Percentiles rank a stretch among this genome's conserved stretches.
These are phyloP conservation scores for Phytophthora kernoviae DNA, from an alignment of 352 stramenopile species.

Conservation along the genomic window DNA sequence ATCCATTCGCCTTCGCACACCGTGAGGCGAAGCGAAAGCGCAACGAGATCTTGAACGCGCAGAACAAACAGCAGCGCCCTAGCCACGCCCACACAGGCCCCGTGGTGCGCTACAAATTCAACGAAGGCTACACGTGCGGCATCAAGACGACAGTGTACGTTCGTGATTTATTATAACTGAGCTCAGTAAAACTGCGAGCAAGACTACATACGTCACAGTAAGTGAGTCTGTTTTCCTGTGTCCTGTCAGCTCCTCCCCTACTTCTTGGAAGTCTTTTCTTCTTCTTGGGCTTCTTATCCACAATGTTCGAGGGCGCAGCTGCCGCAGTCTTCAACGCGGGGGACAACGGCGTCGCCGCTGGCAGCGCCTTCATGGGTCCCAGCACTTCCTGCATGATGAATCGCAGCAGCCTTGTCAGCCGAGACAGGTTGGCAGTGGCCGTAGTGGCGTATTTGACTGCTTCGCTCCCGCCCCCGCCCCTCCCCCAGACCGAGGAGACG, in stretches of 20 bases:
- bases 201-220: conserved; percentile 2
- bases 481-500: conserved; percentile 9
- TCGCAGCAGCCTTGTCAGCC: conserved; percentile 56
- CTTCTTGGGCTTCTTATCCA: conserved; percentile 30
- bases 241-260: conserved; percentile 5
- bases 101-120: conserved; percentile 87
- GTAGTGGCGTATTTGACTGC: conserved; percentile 35
- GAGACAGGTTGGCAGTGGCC: conserved; percentile 39
- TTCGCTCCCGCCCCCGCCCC: conserved; percentile 14
- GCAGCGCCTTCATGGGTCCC: conserved; percentile 49
- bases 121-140: conserved; percentile 90
- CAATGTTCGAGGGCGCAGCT: background rate
- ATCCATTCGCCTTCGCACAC: conserved; percentile 82
- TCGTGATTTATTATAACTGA: conserved; percentile 77
- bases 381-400: conserved; percentile 77
- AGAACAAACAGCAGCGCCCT: conserved; percentile 39
- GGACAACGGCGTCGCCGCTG: conserved; percentile 4
- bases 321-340: conserved; percentile 3
- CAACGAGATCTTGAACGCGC: conserved; percentile 47
- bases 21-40: conserved; percentile 84
- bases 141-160: conserved; percentile 90
- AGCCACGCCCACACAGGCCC: conserved; percentile 29
- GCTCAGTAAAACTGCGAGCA: conserved; percentile 15
- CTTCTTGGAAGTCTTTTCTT: conserved; percentile 49
- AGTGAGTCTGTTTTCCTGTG: background rate